These are phyloP conservation scores for Musa troglodytarum DNA, from an alignment of 176 grass and related monocot genomes.

Conservation along the genomic window DNA sequence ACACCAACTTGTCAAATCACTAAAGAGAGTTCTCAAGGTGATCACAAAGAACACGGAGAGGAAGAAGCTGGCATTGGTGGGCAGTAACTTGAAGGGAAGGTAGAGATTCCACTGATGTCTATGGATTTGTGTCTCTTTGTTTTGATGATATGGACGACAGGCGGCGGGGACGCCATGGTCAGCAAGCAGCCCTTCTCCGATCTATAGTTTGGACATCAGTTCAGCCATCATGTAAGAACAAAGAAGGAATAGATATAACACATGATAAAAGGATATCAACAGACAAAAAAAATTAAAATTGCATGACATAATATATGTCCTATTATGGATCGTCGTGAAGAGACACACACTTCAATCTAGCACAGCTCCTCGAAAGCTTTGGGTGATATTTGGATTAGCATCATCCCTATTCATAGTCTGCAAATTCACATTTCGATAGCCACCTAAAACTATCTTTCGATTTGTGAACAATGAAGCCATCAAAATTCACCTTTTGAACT, in stretches of 20 bases:
- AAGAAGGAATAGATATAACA: too few species aligned
- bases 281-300: too few species aligned
- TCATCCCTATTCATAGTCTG: neutral
- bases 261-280: too few species aligned
- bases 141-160: neutral
- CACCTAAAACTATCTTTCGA: too few species aligned
- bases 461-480: too few species aligned
- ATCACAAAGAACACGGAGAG: neutral
- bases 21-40: neutral
- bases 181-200: too few species aligned
- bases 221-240: too few species aligned
- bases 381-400: neutral
- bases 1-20: neutral
- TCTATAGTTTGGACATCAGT: too few species aligned
- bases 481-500: too few species aligned
- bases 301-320: too few species aligned
- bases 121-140: neutral
- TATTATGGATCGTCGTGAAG: too few species aligned
- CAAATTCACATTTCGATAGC: too few species aligned
- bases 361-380: neutral
- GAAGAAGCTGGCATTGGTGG: neutral
- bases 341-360: neutral
- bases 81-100: neutral
- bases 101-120: neutral
- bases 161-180: neutral